Evolutionary conservation across 257 asterid species (phyloP).

Genomic region (Echites panduratus): DNA sequence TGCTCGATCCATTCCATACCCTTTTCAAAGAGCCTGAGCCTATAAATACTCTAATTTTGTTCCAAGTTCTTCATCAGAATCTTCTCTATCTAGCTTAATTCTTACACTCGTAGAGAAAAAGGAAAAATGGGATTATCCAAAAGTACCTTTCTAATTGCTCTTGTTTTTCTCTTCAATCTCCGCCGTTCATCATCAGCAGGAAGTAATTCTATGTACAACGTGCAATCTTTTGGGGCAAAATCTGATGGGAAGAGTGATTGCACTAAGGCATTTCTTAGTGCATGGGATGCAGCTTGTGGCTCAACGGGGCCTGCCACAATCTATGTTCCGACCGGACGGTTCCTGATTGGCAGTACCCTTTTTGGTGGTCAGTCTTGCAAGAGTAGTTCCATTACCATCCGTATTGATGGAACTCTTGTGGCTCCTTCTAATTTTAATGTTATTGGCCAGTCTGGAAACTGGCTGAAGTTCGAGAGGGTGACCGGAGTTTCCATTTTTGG

Average conservation of each 20-base stretch:
- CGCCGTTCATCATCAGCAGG: background rate
- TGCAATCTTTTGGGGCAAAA: slow-evolving; percentile 22
- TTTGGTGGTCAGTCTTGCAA: slow-evolving; percentile 36
- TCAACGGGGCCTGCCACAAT: slow-evolving; percentile 16
- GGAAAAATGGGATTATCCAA: background rate
- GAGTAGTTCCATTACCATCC: slow-evolving; percentile 31
- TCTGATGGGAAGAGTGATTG: slow-evolving; percentile 13
- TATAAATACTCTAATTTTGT: background rate
- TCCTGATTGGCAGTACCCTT: slow-evolving; percentile 11
- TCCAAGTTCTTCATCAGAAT: background rate
- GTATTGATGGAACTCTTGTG: slow-evolving; percentile 44
- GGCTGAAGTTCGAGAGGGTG: slow-evolving; percentile 47
- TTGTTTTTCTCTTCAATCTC: background rate
- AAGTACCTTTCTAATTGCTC: background rate
- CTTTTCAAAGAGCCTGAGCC: background rate
- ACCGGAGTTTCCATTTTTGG: slow-evolving; percentile 47
- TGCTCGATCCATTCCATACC: background rate
- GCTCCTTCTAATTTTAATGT: slow-evolving; percentile 51
- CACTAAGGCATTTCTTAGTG: slow-evolving; percentile 19
- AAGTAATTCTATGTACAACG: slow-evolving; percentile 5
- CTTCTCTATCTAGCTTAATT: background rate
- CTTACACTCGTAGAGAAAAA: background rate
- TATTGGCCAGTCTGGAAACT: slow-evolving; percentile 27
- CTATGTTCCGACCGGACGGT: slow-evolving; percentile 24
- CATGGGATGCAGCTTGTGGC: slow-evolving; percentile 32